These are phyloP conservation scores for Cercospora brassicicola DNA, from an alignment of 2,329 filamentous ascomycete species.

Conservation along the genomic window DNA sequence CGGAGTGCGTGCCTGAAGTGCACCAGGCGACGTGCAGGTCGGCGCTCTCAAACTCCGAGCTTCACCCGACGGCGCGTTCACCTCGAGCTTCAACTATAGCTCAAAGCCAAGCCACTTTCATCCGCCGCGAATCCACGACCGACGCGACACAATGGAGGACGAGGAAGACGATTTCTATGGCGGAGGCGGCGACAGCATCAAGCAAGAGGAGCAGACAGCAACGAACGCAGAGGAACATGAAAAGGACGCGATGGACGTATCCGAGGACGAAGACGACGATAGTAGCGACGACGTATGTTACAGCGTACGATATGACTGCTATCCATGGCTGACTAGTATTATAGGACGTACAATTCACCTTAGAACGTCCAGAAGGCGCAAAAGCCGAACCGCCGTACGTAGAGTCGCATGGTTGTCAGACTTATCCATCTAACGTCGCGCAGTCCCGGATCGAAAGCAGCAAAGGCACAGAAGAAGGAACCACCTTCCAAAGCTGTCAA, in stretches of 20 bases:
- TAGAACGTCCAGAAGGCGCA: constrained; percentile 47
- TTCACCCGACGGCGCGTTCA: constrained; percentile 5
- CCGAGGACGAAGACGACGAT: constrained; percentile 47
- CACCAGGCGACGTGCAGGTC: background rate
- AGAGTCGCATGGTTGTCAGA: background rate
- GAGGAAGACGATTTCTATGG: constrained; percentile 56
- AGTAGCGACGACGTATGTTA: constrained; percentile 42
- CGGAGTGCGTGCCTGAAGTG: background rate
- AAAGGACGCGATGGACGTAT: constrained; percentile 49
- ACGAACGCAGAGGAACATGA: constrained; percentile 29
- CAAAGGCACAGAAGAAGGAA: constrained; percentile 23
- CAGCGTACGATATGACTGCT: background rate
- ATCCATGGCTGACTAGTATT: constrained; percentile 8
- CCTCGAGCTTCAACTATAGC: constrained; percentile 2
- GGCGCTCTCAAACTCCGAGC: background rate
- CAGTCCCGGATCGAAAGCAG: constrained; percentile 25
- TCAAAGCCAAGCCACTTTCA: constrained; percentile 9
- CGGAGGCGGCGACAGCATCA: constrained; percentile 22
- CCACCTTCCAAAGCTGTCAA: constrained; percentile 14
- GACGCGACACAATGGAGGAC: constrained; percentile 46
- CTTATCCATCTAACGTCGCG: background rate
- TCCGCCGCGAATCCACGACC: background rate
- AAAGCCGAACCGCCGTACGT: constrained; percentile 31
- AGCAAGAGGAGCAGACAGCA: constrained; percentile 33
- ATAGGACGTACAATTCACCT: constrained; percentile 56